Evolutionary conservation across 1,139 yeast species (phyloP).

Genomic region (Suhomyces coccinellae): DNA sequence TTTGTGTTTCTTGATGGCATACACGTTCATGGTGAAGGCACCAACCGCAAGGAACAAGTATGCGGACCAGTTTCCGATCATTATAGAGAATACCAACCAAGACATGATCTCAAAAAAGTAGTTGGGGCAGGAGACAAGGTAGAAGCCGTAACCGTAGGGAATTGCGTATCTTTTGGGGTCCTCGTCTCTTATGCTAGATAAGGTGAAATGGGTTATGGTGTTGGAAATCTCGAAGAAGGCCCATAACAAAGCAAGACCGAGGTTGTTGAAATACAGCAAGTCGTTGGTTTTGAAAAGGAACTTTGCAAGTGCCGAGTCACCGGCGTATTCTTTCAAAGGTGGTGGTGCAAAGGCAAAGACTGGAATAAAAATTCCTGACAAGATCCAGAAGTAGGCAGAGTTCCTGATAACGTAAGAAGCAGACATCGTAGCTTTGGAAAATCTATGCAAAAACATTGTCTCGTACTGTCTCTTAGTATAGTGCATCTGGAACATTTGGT

Average conservation of each 20-base stretch:
- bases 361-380: conserved; percentile 68
- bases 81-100: conserved; percentile 69
- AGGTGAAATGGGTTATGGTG: conserved; percentile 62
- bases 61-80: conserved; percentile 78
- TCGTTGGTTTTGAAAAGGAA: conserved; percentile 26
- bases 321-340: conserved; percentile 6
- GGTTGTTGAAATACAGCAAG: conserved; percentile 25
- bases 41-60: conserved; percentile 70
- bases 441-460: conserved; percentile 78
- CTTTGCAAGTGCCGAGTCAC: conserved; percentile 1
- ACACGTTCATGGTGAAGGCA: conserved; percentile 71
- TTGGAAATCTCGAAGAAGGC: conserved; percentile 69
- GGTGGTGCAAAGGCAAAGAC: conserved; percentile 75
- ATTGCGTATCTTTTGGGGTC: conserved; percentile 43
- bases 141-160: conserved; percentile 48
- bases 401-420: conserved; percentile 81
- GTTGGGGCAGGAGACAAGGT: conserved; percentile 68
- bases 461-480: conserved; percentile 86
- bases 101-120: conserved; percentile 81
- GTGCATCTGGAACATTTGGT: conserved; percentile 63
- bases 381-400: conserved; percentile 85
- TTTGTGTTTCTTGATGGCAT: conserved; percentile 76
- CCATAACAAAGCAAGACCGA: conserved; percentile 53
- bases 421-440: conserved; percentile 93
- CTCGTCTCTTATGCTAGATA: conserved; percentile 55